Evolutionary conservation across 768 basidiomycete species (phyloP), one percentile per base, ranked within the genome.

Genomic region (Amanita inopinata): DNA sequence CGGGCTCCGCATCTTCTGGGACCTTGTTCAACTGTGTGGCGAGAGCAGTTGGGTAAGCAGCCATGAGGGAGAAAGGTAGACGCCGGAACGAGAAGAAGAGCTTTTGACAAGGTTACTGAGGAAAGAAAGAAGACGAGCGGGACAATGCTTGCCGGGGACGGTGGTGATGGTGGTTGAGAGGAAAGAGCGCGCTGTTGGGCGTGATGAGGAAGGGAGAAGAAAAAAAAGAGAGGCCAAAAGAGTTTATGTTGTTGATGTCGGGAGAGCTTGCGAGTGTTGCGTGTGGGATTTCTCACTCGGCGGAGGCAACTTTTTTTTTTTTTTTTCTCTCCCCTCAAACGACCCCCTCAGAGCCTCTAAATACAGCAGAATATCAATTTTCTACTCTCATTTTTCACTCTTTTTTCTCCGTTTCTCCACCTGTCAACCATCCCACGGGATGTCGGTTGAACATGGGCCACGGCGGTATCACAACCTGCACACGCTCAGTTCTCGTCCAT

Each of bases 361-460:
- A n/a, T n/a, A n/a, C n/a, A n/a, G n/a, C n/a, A n/a, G n/a, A n/a
- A n/a, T n/a, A 24, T 35, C 41, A 7, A 28, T 57, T 45, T 45
- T 51, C 51, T 58, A 57, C 54, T 70, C 61, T 52, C 48, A 30
- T 52, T 48, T 35, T 46, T 46, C 43, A 35, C 31, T 35, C 53
- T 47, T 52, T 52, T 41, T 51, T 49, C 39, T 28, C 27, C 22
- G n/a, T 35, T 20, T 40, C 33, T 19, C 15, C 27, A 14, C 42
- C 32, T 20, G 4, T 10, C 12, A 81, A 59, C 81, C 80, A 83
- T 48, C 69, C 63, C 27, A 81, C 74, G 11, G 78, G 74, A 53
- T 83, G 70, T 10, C 57, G 58, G 49, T 78, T 81, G 61, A 67
- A 83, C 58, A 73, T 61, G 0, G 77, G 71, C 85, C 85, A 88